Base-by-base conservation (phyloP, 225 moss, liverwort and hornwort species). In the Straminergon stramineum region DNA sequence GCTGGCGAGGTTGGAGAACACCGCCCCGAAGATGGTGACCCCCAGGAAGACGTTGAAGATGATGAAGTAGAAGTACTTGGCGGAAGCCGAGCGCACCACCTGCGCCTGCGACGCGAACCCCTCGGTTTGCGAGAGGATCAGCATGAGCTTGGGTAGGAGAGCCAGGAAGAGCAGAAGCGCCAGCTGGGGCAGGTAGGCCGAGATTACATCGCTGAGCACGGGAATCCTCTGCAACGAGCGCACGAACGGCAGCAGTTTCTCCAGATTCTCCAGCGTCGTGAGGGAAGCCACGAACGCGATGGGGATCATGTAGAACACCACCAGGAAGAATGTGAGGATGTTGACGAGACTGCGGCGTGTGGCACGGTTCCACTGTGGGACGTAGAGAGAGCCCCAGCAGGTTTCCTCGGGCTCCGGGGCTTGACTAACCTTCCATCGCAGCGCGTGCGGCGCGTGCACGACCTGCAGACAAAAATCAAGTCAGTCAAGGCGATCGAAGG, bases 291-390 rank as follows among this genome's bases (percentile, higher is more conserved):
- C 91, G 61, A 98, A 88, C 11, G 94, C 94, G 41, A 98, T 98
- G 18, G 98, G 98, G 74, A 98, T 96, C 97, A 98, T 98, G 92
- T 97, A 97, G 76, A 98, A 98, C 12, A 94, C 65, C 37, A 95
- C 51, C 61, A 90, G 55, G 45, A 95, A n/a, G 84, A 94, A 91
- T 12, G 91, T 92, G 75, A 94, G 34, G 11, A 84, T 27, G 89
- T 87, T 90, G 65, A 95, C 82, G 51, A 93, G 66, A 30, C 77
- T 35, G 73, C 91, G 82, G 34, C 91, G 91, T 37, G 58, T 57
- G 21, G 93, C 63, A n/a, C 94, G 91, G 55, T 74, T 87, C 92
- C 89, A 92, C 27, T 91, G 66, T 6, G 83, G 85, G 39, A 91
- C 65, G 20, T 86, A 63, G 41, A 95, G 67, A 61, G 90, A 92